phyloP scores from a whole-genome alignment of 164 flowering plant species.

The Euptelea pleiosperma region DNA sequence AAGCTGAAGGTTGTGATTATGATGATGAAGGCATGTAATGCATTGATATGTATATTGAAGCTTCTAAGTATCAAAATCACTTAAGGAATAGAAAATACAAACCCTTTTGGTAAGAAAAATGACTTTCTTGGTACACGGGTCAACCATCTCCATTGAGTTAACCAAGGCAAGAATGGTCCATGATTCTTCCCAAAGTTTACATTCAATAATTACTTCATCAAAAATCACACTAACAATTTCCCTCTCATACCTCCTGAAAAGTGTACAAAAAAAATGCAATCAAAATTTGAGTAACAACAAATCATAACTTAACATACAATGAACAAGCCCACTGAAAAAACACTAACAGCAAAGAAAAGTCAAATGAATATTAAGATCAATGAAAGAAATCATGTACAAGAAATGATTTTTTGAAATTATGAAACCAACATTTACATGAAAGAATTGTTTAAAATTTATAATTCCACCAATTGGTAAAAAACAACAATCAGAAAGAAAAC shows the following conservation, averaged over 20 bases:
- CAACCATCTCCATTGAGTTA: constrained; percentile 41
- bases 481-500: too few relatives aligned
- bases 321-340: background rate
- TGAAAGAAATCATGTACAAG: too few relatives aligned
- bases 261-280: background rate
- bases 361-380: background rate
- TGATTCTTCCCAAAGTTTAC: constrained; percentile 55
- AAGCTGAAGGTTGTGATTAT: background rate
- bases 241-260: constrained; percentile 39
- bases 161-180: constrained; percentile 30
- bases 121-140: constrained; percentile 34
- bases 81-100: constrained; percentile 5
- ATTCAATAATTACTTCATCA: constrained; percentile 35
- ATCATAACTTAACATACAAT: background rate
- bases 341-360: background rate
- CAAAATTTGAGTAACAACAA: background rate
- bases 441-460: too few relatives aligned
- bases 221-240: constrained; percentile 42
- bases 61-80: background rate
- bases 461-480: too few relatives aligned
- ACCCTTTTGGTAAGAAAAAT: constrained; percentile 51
- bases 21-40: background rate
- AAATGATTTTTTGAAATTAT: too few relatives aligned
- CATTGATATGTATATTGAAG: background rate
- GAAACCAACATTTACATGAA: too few relatives aligned